phyloP scores from a whole-genome alignment of 2,329 filamentous ascomycete genomes.

The Hymenoscyphus occultus region DNA sequence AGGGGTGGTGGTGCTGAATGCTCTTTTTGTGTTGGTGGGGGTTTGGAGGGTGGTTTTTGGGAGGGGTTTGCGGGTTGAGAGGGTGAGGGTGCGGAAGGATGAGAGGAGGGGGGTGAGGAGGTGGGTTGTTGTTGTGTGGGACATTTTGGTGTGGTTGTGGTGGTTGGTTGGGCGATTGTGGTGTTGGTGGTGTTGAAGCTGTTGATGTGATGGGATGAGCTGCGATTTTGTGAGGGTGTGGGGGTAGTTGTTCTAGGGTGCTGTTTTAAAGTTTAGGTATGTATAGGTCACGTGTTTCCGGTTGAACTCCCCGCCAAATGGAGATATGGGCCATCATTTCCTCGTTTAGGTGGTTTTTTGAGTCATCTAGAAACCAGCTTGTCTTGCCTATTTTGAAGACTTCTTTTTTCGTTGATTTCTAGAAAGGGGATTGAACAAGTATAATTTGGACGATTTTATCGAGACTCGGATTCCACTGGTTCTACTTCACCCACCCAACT shows the following conservation, averaged over 20 bases:
- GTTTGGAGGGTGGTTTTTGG: slow-evolving; percentile 9
- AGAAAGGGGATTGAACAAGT: no score
- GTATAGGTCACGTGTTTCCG: no score
- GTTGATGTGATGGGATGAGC: neutral
- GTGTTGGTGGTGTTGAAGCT: slow-evolving; percentile 2
- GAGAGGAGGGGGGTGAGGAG: slow-evolving; percentile 30
- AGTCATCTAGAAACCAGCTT: no score
- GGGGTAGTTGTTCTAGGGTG: neutral
- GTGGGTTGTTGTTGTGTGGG: slow-evolving; percentile 23
- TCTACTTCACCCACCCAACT: no score
- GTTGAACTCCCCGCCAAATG: no score
- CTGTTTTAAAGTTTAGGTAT: no score
- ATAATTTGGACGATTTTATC: no score
- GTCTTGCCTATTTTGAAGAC: no score
- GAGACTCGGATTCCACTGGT: no score
- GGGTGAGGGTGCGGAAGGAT: slow-evolving; percentile 29
- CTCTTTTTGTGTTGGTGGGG: slow-evolving; percentile 6
- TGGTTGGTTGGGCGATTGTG: slow-evolving; percentile 2
- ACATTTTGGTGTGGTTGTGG: slow-evolving; percentile 18
- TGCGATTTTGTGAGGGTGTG: neutral
- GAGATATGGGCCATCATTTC: no score
- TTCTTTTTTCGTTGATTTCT: no score
- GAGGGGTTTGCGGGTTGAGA: slow-evolving; percentile 24
- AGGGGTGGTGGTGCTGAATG: slow-evolving; percentile 25
- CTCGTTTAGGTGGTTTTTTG: no score